Percentiles rank a stretch among this genome's conserved stretches.
These are phyloP conservation scores for Farysia itapuensis DNA, from an alignment of 1,284 basidiomycete genomes.

Conservation along the genomic window DNA sequence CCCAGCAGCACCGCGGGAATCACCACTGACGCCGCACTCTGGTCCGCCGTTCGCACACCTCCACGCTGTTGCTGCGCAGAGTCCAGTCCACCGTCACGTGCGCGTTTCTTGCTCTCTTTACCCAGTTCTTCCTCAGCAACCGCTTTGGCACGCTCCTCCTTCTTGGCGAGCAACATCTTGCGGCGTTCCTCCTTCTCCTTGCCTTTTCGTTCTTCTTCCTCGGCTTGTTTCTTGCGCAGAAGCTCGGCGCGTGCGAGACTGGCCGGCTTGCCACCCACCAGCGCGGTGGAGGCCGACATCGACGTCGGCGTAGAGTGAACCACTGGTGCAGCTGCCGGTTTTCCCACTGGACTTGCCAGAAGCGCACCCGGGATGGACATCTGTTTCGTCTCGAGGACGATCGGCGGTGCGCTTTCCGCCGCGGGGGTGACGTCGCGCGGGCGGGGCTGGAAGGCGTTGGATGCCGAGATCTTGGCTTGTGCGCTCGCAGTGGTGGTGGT, in stretches of 20 bases:
- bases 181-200: constrained; percentile 43
- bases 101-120: constrained; percentile 31
- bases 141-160: constrained; percentile 30
- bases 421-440: constrained; percentile 5
- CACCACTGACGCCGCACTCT: constrained; percentile 15
- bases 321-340: constrained; percentile 12
- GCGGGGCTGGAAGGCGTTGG: constrained; percentile 21
- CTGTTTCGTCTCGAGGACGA: background rate
- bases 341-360: constrained; percentile 17
- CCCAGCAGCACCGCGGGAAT: constrained; percentile 26
- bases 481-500: constrained; percentile 8
- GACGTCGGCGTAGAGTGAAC: constrained; percentile 15
- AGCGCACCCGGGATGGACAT: constrained; percentile 20
- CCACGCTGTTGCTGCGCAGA: too few relatives aligned
- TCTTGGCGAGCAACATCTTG: constrained; percentile 31
- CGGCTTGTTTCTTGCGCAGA: constrained; percentile 38
- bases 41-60: background rate
- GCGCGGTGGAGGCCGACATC: constrained; percentile 5
- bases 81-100: constrained; percentile 13
- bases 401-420: constrained; percentile 2
- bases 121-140: constrained; percentile 29
- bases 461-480: constrained; percentile 26
- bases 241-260: constrained; percentile 39
- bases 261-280: constrained; percentile 21
- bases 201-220: constrained; percentile 39